These are phyloP conservation scores for Acorus calamus DNA, from an alignment of 106 monocot genomes.

Conservation along the genomic window DNA sequence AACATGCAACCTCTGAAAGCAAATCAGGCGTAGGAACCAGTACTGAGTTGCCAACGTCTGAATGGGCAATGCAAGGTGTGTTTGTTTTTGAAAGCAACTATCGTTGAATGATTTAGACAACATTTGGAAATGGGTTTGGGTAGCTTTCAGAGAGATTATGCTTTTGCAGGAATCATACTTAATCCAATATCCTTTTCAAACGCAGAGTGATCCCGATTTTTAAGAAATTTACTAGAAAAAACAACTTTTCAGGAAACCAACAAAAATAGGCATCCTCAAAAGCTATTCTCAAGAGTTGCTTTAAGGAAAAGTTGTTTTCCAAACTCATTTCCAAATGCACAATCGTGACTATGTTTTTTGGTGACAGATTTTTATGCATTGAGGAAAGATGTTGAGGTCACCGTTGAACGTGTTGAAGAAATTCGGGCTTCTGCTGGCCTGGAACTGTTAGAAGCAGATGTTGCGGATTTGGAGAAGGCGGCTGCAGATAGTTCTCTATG, in stretches of 20 bases:
- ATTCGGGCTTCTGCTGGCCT: slow-evolving; percentile 64
- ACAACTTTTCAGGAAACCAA: too few species aligned
- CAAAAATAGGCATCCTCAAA: too few species aligned
- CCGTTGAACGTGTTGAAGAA: slow-evolving; percentile 59
- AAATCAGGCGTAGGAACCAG: slow-evolving; percentile 35
- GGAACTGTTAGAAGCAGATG: slow-evolving; percentile 64
- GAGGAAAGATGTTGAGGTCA: slow-evolving; percentile 77
- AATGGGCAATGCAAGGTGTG: slow-evolving; percentile 95
- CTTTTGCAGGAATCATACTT: too few species aligned
- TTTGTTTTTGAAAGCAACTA: not conserved
- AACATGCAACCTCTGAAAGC: slow-evolving; percentile 29
- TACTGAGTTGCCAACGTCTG: slow-evolving; percentile 31
- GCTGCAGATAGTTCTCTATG: slow-evolving; percentile 81
- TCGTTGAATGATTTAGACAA: not conserved
- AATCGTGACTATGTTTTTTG: not conserved
- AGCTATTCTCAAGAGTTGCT: too few species aligned
- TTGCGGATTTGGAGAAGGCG: slow-evolving; percentile 58
- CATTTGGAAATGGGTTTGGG: not conserved
- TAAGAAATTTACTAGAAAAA: too few species aligned
- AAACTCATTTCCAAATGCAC: not conserved
- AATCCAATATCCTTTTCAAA: too few species aligned
- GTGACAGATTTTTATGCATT: slow-evolving; percentile 82
- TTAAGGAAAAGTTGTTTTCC: not conserved
- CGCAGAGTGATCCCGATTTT: too few species aligned
- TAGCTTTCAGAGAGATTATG: not conserved